Base-by-base conservation (phyloP, 164 flowering plant species). In the Stephania cephalantha region DNA sequence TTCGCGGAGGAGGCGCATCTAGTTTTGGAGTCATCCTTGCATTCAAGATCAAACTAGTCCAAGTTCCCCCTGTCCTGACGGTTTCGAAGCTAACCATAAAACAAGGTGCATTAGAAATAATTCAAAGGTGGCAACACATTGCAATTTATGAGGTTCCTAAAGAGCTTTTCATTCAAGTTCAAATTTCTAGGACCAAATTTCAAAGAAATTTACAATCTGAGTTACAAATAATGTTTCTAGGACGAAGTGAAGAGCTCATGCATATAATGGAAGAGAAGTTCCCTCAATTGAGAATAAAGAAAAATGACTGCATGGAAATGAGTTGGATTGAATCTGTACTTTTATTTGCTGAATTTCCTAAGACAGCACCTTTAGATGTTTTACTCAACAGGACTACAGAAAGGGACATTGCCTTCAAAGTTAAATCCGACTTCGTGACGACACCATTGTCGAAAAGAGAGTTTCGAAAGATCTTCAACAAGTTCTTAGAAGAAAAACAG, bases 11-110 rank as follows among this genome's bases (percentile, higher is more conserved):
- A 25, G 25, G 25, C 25, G 25, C 25, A 25, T 25, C 25, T 25
- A 25, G 25, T 25, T 70, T 70, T 48, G 85, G 87, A 2, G 85
- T 88, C 18, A 69, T 88, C 5, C 25, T 87, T 9, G 71, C 84
- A 0, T 88, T 82, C 81, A 85, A 83, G 61, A 70, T 88, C 6
- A 70, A 78, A 44, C 65, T 88, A 18, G 88, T 85, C 4, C 13
- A 1, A 8, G 46, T 70, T 9, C 91, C 90, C 0, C 73, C 66
- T 31, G 76, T 11, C 5, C 85, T 85, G 17, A 87, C 89, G 3
- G 83, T 82, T 65, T 87, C 84, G 71, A 61, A 48, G 0, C 82
- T 58, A 58, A 79, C 81, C 0, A 0, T 80, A 61, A 84, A 82
- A 10, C 75, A 9, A 83, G 78, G 0, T 25, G 69, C 82, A 25